Evolutionary conservation across 2,329 filamentous ascomycete genomes (phyloP), one percentile per base, ranked within the genome.

Genomic region (Periconia macrospinosa): DNA sequence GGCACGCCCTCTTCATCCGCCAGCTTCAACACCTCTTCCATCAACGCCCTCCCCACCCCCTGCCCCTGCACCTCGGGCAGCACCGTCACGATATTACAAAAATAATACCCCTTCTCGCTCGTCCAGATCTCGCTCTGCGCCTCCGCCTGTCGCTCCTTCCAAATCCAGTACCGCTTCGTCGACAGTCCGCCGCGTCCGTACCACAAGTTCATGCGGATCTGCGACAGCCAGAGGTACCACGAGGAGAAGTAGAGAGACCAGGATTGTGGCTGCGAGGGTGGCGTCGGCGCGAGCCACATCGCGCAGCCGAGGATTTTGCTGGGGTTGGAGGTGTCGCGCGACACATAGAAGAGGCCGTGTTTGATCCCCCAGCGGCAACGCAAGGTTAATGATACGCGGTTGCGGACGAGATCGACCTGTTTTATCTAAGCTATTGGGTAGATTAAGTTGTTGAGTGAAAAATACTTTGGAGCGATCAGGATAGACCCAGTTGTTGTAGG

Each of bases 71-170:
- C 80, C 46, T 84, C 81, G 0, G 87, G 86, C 15, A 83, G 69
- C 1, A 91, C 87, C 0, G 87, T 86, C 63, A 91, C 84, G 56
- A 91, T 89, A 64, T 91, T 91, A 59, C 88, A 86, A 60, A 91
- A 91, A 65, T 90, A 91, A 65, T 91, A 91, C 0, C 88, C 88
- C 6, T 80, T 76, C 0, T 81, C 78, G 52, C 89, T 85, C 0
- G 76, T 83, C 88, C 87, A 91, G 3, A 90, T 72, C 23, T 81
- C 74, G 0, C 76, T 75, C 51, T 90, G 87, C 1, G 83, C 85
- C 40, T 82, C 75, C 0, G 81, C 79, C 69, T 91, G 88, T 6
- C 82, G 79, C 5, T 78, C 78, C 65, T 91, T 91, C 87, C 87
- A 91, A 60, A 90, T 87, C 70, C 83, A 86, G 67, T 91, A 91